Conservation (phyloP, 1,284 basidiomycete species). For the Ustilago tritici region DNA sequence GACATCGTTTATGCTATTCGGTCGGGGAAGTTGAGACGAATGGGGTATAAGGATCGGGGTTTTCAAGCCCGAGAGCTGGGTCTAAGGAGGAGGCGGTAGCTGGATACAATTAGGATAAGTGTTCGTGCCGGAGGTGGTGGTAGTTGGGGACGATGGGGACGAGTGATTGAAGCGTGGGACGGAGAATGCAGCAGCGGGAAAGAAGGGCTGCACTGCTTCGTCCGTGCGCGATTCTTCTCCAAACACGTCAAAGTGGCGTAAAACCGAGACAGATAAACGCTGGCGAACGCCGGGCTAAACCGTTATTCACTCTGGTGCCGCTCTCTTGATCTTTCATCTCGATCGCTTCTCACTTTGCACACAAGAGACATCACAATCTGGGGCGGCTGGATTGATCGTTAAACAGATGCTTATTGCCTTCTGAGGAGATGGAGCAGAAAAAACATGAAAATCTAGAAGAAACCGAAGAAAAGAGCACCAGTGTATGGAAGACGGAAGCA, state of each 20-base stretch:
- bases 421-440: background rate
- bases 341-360: too few species aligned
- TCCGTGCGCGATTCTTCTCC: background rate
- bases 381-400: background rate
- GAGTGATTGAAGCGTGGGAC: background rate
- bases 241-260: background rate
- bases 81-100: background rate
- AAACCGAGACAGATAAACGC: background rate
- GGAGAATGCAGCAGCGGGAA: background rate
- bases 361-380: too few species aligned
- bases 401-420: background rate
- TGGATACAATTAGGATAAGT: background rate
- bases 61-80: too few species aligned
- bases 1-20: too few species aligned
- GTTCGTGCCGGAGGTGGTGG: background rate
- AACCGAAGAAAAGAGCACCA: background rate
- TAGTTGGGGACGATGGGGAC: background rate
- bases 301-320: background rate
- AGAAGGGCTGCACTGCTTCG: background rate
- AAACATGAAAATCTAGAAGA: slow-evolving; percentile 7
- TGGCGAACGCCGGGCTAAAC: background rate
- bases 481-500: slow-evolving; percentile 2
- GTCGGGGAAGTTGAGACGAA: too few species aligned
- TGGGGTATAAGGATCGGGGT: too few species aligned
- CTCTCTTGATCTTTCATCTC: too few species aligned